Evolutionary conservation across 192 early-diverging fungal species (phyloP).

Genomic region (Backusella macrospora): DNA sequence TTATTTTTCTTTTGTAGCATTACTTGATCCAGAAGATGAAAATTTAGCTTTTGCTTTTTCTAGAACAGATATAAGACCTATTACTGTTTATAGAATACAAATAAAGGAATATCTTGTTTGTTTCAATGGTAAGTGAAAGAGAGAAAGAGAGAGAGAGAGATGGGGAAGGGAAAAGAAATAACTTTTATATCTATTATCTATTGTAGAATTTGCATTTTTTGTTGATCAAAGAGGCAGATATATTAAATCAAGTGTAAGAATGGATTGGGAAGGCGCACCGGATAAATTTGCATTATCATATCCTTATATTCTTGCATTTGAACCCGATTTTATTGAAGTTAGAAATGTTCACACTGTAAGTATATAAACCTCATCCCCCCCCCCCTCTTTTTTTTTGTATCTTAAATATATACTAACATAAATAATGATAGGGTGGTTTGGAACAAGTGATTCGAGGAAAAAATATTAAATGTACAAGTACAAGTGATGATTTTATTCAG

Average conservation of each 20-base stretch:
- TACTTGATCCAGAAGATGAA: constrained; percentile 84
- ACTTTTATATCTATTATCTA: not conserved
- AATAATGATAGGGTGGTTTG: constrained; percentile 47
- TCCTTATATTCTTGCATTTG: constrained; percentile 92
- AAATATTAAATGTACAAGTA: constrained; percentile 64
- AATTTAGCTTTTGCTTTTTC: constrained; percentile 81
- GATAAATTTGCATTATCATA: constrained; percentile 77
- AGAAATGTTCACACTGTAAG: constrained; percentile 76
- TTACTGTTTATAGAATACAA: constrained; percentile 80
- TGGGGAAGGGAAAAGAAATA: too few species aligned
- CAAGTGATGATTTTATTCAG: constrained; percentile 46
- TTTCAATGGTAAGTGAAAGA: constrained; percentile 74
- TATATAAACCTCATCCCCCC: too few species aligned
- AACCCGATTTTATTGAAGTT: constrained; percentile 89
- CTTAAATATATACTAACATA: constrained; percentile 50
- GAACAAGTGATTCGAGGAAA: constrained; percentile 58
- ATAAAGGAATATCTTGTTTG: constrained; percentile 86
- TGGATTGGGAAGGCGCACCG: constrained; percentile 88
- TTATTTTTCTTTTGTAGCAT: constrained; percentile 13
- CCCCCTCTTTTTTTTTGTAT: too few species aligned
- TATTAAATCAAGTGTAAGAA: constrained; percentile 69
- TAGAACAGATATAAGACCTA: constrained; percentile 75
- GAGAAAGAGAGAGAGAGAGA: not conserved
- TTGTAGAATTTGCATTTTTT: constrained; percentile 87
- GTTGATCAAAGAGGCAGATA: constrained; percentile 85